Percentiles rank a stretch among this genome's conserved stretches.
Conservation (phyloP, 192 early-diverging fungal genomes). For the Helicostylum pulchrum region DNA sequence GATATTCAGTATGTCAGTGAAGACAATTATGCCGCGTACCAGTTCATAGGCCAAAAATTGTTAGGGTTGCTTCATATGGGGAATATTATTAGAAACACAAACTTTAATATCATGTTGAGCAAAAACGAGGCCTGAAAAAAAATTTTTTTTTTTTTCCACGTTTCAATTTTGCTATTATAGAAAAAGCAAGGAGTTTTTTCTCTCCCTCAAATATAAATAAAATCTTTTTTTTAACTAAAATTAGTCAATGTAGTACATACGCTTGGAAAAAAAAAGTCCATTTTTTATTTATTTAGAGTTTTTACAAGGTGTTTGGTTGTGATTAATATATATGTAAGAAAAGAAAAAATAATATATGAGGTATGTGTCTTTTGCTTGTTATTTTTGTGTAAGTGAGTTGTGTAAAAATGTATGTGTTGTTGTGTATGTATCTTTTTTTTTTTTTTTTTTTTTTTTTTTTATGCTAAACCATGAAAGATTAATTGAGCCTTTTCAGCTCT, state of each 20-base stretch:
- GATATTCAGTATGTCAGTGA: slow-evolving; percentile 64
- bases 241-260: too few species aligned
- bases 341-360: too few species aligned
- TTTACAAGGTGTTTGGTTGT: too few species aligned
- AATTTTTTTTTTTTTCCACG: too few species aligned
- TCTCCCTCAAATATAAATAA: too few species aligned
- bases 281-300: too few species aligned
- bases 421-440: not conserved
- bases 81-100: not conserved
- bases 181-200: too few species aligned
- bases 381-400: slow-evolving; percentile 2
- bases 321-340: not conserved
- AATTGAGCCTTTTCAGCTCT: slow-evolving; percentile 12
- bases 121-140: not conserved
- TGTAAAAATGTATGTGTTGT: not conserved
- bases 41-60: slow-evolving; percentile 64
- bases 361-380: too few species aligned
- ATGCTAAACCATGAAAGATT: slow-evolving; percentile 17
- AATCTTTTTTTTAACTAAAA: too few species aligned
- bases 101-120: slow-evolving; percentile 4
- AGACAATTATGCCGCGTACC: slow-evolving; percentile 62
- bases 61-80: slow-evolving; percentile 41
- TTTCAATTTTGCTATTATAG: not conserved
- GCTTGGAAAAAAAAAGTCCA: too few species aligned
- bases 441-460: not conserved